Percentiles rank a stretch among this genome's conserved stretches.
Conservation (phyloP, 345 rosid genomes). For the Melaleuca alternifolia region DNA sequence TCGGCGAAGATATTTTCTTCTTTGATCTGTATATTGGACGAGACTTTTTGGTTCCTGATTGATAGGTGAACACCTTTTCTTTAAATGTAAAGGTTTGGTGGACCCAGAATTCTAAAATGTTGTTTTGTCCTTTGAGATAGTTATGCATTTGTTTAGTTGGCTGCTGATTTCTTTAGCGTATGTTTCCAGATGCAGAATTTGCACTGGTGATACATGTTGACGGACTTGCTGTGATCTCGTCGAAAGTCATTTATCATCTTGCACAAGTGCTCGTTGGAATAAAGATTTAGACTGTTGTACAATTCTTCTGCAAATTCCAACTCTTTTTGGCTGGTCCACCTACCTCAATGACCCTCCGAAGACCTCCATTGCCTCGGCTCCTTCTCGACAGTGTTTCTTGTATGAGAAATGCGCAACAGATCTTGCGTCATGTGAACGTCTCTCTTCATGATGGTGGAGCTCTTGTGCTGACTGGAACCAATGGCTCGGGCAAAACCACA, state of each 20-base stretch:
- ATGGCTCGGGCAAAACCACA: conserved; percentile 74
- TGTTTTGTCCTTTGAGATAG: background rate
- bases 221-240: background rate
- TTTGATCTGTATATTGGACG: background rate
- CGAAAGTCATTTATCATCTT: background rate
- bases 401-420: conserved; percentile 89
- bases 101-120: background rate
- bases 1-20: background rate
- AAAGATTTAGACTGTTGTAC: background rate
- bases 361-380: conserved; percentile 56
- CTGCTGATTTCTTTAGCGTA: background rate
- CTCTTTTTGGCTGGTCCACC: background rate
- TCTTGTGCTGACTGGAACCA: conserved; percentile 64
- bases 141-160: background rate
- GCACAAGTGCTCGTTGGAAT: background rate
- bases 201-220: background rate
- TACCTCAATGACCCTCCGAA: conserved; percentile 38
- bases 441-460: conserved; percentile 81
- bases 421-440: conserved; percentile 62
- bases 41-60: background rate
- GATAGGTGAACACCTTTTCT: background rate
- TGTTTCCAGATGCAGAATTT: background rate
- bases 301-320: background rate
- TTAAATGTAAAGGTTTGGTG: background rate
- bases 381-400: conserved; percentile 84